Evolutionary conservation across 2,329 filamentous ascomycete genomes (phyloP), one percentile per base, ranked within the genome.

Genomic region (Colletotrichum sp.): DNA sequence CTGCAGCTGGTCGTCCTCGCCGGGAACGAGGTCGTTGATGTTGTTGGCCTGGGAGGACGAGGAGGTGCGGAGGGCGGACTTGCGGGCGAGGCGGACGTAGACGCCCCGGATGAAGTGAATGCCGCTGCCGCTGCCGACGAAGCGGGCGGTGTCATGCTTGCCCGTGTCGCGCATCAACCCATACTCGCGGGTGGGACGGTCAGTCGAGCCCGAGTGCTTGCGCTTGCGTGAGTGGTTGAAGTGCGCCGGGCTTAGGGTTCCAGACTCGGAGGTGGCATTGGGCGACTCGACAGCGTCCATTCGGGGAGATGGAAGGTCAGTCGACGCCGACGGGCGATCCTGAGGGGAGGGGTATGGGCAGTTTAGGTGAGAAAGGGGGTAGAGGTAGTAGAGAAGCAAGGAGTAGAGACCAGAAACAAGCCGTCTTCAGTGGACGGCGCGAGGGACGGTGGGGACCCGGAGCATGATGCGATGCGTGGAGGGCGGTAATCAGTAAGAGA

Each of bases 31-130:
- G 72, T 86, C 85, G 78, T 81, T 82, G 70, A 67, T 68, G 66
- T 55, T 66, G 44, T 62, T 72, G 26, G 57, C 34, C 36, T 67
- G 67, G 7, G 44, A 13, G 28, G 44, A 48, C n/a, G 44, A 52
- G n/a, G 74, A 71, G 8, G 70, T 75, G 24, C 77, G 60, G 5
- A 75, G 63, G 10, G 76, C 76, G 6, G 78, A 79, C 36, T 77
- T 77, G 39, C 78, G 83, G 4, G 86, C 82, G 34, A 92, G 84
- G 1, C 89, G 86, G 36, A 87, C 82, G 57, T 90, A 90, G 3
- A 92, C 90, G 24, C 88, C 87, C 8, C 89, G 86, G 39, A 92
- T 89, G 78, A 92, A 92, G 78, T 91, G 87, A n/a, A 92, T 91
- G 2, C 90, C 90, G 75, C 90, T 91, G 18, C 88, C 88, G 67